These are phyloP conservation scores for Fusarium proliferatum DNA, from an alignment of 2,329 filamentous ascomycete species.

Conservation along the genomic window DNA sequence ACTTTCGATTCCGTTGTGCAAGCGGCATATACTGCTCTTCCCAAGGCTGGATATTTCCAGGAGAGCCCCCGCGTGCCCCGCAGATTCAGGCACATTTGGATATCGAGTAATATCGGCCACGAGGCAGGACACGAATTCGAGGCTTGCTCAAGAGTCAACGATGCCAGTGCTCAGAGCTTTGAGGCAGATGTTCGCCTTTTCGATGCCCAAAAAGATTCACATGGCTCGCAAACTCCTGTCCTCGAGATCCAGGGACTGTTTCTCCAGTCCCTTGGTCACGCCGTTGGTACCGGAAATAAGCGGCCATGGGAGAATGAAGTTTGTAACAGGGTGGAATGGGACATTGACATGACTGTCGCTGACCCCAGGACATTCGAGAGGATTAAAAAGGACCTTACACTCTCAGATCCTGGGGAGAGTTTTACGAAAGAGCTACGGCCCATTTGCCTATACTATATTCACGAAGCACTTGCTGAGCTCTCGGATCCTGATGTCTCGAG, in stretches of 20 bases:
- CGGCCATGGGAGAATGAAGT: background rate
- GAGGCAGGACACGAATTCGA: background rate
- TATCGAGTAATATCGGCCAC: background rate
- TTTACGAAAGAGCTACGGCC: background rate
- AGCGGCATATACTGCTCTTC: background rate
- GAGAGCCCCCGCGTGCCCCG: background rate
- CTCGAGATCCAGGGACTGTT: background rate
- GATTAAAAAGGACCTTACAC: background rate
- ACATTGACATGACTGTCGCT: background rate
- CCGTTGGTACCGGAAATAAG: background rate
- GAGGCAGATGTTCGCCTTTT: background rate
- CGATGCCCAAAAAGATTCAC: rapidly evolving
- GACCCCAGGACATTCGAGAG: background rate
- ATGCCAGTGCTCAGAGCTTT: background rate
- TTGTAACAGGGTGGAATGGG: background rate
- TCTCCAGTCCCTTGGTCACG: background rate
- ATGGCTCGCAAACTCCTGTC: background rate
- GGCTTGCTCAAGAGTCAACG: background rate
- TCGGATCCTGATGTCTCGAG: background rate
- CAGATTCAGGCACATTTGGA: background rate
- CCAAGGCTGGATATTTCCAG: background rate
- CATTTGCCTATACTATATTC: background rate
- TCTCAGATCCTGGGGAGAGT: background rate
- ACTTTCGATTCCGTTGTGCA: background rate
- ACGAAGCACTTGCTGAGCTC: background rate